Conservation (phyloP, 2,329 filamentous ascomycete genomes). For the Alternaria consortialis region DNA sequence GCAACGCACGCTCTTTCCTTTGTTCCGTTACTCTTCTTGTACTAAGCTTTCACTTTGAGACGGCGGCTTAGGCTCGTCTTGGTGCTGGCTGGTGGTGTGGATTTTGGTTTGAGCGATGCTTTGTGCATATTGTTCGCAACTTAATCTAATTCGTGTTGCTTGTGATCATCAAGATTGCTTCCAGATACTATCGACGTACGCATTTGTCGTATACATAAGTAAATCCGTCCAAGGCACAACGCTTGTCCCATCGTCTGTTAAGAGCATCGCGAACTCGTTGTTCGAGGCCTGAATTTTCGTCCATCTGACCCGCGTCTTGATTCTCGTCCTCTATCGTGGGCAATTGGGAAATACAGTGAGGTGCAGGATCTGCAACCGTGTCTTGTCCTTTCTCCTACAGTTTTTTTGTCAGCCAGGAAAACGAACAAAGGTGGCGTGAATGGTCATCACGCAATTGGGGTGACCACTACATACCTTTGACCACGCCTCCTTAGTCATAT, state of each 20-base stretch:
- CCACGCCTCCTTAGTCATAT: neutral
- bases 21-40: constrained; percentile 16
- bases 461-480: neutral
- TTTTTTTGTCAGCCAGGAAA: neutral
- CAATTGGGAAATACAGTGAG: neutral
- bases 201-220: neutral
- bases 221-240: neutral
- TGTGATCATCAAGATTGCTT: neutral
- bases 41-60: constrained; percentile 9
- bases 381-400: neutral
- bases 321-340: no score
- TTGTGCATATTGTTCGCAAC: constrained; percentile 6
- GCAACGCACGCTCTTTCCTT: constrained; percentile 9
- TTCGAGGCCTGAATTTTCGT: neutral
- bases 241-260: neutral
- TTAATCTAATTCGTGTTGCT: constrained; percentile 15
- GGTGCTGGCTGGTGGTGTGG: constrained; percentile 14
- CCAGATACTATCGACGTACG: neutral
- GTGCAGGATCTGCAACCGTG: neutral
- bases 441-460: no score
- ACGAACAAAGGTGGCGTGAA: neutral
- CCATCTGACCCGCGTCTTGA: neutral
- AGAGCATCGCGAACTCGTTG: neutral
- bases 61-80: constrained; percentile 1
- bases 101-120: constrained; percentile 20